Percentiles rank a stretch among this genome's conserved stretches.
Conservation (phyloP, 177 flowering plant species). For the Vitis hybrid region DNA sequence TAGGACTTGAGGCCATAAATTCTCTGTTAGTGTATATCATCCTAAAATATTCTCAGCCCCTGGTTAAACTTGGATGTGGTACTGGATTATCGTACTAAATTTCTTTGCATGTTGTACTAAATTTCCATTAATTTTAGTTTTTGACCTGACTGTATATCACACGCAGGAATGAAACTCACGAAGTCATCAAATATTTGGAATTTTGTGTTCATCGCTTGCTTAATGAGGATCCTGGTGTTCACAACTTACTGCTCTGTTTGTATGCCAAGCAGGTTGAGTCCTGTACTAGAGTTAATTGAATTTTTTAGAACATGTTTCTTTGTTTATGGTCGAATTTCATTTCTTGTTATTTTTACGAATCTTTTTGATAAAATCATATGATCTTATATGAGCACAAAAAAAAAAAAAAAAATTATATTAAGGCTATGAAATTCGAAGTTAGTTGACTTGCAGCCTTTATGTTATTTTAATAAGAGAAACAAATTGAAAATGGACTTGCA, state of each 20-base stretch:
- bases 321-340: not conserved
- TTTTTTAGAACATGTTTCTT: not conserved
- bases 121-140: no score
- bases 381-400: no score
- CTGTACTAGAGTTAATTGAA: not conserved
- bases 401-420: not conserved
- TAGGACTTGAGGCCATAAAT: no score
- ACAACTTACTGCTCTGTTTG: slow-evolving; percentile 89
- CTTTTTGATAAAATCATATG: not conserved
- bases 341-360: not conserved
- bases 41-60: no score
- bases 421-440: not conserved
- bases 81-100: no score
- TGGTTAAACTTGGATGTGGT: no score
- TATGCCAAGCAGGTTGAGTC: slow-evolving; percentile 88
- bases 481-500: not conserved
- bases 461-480: not conserved
- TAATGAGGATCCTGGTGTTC: slow-evolving; percentile 98
- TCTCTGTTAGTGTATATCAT: no score
- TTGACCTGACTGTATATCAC: not conserved
- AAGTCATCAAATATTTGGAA: slow-evolving; percentile 93
- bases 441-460: not conserved
- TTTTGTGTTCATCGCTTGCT: slow-evolving; percentile 89
- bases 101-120: no score
- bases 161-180: slow-evolving; percentile 98